Percentiles rank a stretch among this genome's conserved stretches.
These are phyloP conservation scores for Hericium erinaceus DNA, from an alignment of 768 basidiomycete species.

Conservation along the genomic window DNA sequence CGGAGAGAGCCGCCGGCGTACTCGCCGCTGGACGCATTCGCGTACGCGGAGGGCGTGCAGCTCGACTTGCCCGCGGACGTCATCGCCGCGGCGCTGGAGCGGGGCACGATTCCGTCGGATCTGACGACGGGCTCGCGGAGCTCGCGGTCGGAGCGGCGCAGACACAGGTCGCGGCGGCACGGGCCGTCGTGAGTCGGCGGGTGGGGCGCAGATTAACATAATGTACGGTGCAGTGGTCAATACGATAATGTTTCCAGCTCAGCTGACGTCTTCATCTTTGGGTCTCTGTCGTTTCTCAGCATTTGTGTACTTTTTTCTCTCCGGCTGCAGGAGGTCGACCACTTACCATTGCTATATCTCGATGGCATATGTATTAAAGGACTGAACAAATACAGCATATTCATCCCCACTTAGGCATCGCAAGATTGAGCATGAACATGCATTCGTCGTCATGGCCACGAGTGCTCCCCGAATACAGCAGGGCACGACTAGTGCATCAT, in stretches of 20 bases:
- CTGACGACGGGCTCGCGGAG: conserved; percentile 40
- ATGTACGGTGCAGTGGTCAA: conserved; percentile 6
- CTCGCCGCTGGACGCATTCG: conserved; percentile 80
- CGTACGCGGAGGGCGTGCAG: conserved; percentile 83
- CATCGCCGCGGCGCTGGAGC: conserved; percentile 83
- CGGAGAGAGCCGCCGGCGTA: conserved; percentile 77
- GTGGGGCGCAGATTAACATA: background rate
- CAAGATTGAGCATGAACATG: conserved; percentile 35
- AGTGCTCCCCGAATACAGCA: too few relatives aligned
- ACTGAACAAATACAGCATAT: background rate
- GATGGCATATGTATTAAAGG: conserved; percentile 1
- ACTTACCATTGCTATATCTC: background rate
- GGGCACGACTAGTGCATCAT: too few relatives aligned
- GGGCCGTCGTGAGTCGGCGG: conserved; percentile 13
- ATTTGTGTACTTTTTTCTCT: conserved; percentile 8
- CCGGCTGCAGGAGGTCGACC: background rate
- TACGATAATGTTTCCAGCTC: conserved; percentile 9
- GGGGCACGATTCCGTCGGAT: conserved; percentile 49
- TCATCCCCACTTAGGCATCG: conserved; percentile 22
- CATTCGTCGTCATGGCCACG: too few relatives aligned
- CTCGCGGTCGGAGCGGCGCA: conserved; percentile 46
- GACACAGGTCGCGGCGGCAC: conserved; percentile 35
- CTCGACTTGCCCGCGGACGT: conserved; percentile 90
- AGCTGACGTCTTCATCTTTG: conserved; percentile 4
- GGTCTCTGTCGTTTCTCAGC: background rate